Percentiles rank a stretch among this genome's conserved stretches.
These are phyloP conservation scores for Euphorbia peplus DNA, from an alignment of 345 rosid genomes.

Conservation along the genomic window DNA sequence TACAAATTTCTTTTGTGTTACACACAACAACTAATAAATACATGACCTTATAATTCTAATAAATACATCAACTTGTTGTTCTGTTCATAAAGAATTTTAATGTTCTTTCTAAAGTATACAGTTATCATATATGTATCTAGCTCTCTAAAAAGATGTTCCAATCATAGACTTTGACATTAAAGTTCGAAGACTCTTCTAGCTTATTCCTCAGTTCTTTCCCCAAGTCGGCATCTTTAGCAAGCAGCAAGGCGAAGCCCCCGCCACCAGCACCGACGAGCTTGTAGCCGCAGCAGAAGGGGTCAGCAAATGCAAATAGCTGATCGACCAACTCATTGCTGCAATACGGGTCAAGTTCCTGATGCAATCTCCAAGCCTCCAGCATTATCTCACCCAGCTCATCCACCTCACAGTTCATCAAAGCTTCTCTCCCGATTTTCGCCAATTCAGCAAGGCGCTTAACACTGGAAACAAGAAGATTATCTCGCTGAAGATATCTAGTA, in stretches of 20 bases:
- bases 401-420: constrained; percentile 74
- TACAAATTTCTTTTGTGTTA: background rate
- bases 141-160: constrained; percentile 48
- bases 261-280: constrained; percentile 99
- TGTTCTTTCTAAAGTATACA: background rate
- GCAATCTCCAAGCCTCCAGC: constrained; percentile 92
- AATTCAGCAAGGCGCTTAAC: constrained; percentile 81
- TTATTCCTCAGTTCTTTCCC: constrained; percentile 47
- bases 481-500: constrained; percentile 71
- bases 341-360: constrained; percentile 92
- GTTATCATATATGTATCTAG: constrained; percentile 2
- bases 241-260: constrained; percentile 80
- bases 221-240: constrained; percentile 51
- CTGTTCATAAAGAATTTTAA: background rate
- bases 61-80: background rate
- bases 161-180: constrained; percentile 54
- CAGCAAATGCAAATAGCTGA: constrained; percentile 54
- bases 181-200: constrained; percentile 46
- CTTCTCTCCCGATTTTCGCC: constrained; percentile 84
- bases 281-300: constrained; percentile 81
- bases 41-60: background rate
- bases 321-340: constrained; percentile 93
- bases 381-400: constrained; percentile 87
- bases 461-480: constrained; percentile 74
- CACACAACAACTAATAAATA: too few relatives aligned